Evolutionary conservation across 2,329 filamentous ascomycete species (phyloP), one percentile per base, ranked within the genome.

Genomic region (Ascosphaera pollenicola): DNA sequence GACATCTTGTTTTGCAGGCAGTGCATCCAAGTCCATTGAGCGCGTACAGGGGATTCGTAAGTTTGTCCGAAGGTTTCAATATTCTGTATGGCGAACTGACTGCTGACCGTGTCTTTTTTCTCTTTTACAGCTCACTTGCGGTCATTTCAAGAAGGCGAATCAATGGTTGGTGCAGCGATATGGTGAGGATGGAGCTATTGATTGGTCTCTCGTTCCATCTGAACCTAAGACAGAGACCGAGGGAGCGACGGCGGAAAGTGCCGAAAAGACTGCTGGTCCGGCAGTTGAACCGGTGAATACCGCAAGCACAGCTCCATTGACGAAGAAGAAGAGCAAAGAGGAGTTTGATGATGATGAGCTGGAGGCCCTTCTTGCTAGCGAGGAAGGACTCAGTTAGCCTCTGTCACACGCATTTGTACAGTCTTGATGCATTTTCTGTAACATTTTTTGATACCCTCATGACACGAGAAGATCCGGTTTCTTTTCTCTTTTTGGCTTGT

Each of bases 1-100:
- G 69, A 49, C 87, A 98, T 60, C 66, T 82, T 36, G 81, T 98
- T 30, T 64, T 98, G 46, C 75, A 78, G 59, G 79, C 75, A 50
- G 84, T 85, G 38, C 89, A 98, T 60, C 89, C 89, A 0, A 93
- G 83, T 56, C 89, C 89, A n/a, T 58, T 94, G 46, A 91, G 82
- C 59, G 89, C 87, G 3, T 60, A 66, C 11, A 68, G 71, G 40
- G 89, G 89, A 1, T 98, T 84, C 57, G 68, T 73, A 56, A 62
- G 69, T 64, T 13, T 31, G 21, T 13, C 26, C 38, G 34, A n/a
- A n/a, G n/a, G n/a, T n/a, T n/a, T n/a, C n/a, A n/a, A n/a, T n/a
- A n/a, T n/a, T n/a, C n/a, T n/a, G n/a, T n/a, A n/a, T 36, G 34
- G 17, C 19, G 10, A 37, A 3, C 16, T 34, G 15, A 6, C 36